These are phyloP conservation scores for Setomelanomma holmii DNA, from an alignment of 2,329 filamentous ascomycete genomes.

Conservation along the genomic window DNA sequence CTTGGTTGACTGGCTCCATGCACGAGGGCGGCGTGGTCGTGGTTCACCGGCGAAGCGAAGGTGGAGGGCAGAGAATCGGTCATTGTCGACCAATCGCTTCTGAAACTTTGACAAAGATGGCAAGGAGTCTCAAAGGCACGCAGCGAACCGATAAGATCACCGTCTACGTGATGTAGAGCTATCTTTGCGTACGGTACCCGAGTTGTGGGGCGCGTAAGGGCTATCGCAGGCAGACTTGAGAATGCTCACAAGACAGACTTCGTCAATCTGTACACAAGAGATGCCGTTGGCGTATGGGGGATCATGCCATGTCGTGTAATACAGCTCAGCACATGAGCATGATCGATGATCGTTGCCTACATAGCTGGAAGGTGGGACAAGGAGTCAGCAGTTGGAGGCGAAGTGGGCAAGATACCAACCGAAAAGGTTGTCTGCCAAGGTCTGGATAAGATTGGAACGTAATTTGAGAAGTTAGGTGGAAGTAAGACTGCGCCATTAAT, in stretches of 20 bases:
- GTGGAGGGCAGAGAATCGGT: background rate
- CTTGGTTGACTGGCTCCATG: slow-evolving; percentile 5
- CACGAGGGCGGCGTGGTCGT: slow-evolving; percentile 10
- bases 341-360: no score
- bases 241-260: no score
- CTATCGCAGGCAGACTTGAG: no score
- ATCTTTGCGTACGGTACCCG: background rate
- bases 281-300: no score
- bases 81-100: background rate
- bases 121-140: background rate
- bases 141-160: background rate
- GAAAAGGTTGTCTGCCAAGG: no score
- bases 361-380: background rate
- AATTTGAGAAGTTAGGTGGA: no score
- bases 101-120: background rate
- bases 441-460: no score
- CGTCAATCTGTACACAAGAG: no score
- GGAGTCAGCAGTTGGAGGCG: no score
- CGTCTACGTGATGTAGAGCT: background rate
- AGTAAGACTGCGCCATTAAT: no score
- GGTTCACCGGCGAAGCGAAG: background rate
- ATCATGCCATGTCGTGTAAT: background rate
- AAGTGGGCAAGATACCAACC: no score
- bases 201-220: no score
- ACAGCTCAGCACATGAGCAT: background rate